Base-by-base conservation (phyloP, 2,329 filamentous ascomycete genomes). In the Aspergillus bombycis region DNA sequence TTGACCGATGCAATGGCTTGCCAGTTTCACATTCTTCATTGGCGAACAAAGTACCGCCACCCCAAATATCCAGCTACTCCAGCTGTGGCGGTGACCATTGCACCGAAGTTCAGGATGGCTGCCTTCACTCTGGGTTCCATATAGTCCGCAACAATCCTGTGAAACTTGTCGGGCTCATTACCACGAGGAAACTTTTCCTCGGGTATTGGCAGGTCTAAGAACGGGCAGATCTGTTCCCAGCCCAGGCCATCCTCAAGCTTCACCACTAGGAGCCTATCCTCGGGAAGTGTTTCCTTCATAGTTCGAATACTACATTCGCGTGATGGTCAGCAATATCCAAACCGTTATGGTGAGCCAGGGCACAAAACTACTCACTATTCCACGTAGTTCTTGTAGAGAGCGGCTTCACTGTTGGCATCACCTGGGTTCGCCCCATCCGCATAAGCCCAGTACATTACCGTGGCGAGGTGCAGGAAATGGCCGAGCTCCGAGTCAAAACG, bases 171-270 rank as follows among this genome's bases (percentile, higher is more conserved):
- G 0, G 65, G 69, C 28, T 71, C 66, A 45, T 72, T 68, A 0
- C 66, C 65, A 14, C 58, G 65, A 14, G 71, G 71, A 48, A 72
- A 72, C 4, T 61, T 34, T 30, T 65, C 60, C 4, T 69, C 52
- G 6, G 71, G 71, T 50, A 70, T 60, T 2, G 69, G 66, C 2
- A 69, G 19, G 0, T 26, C 67, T 1, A 72, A 38, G 56, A 70
- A 72, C 3, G 70, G 69, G n/a, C 71, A 72, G 23, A 72, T 70
- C 1, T 64, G 53, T 9, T 71, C 66, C 71, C 70, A 72, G 14
- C 65, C 70, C 10, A 71, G 57, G 16, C 65, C 70, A 11, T 72
- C 66, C 23, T 72, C 69, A 4, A 72, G 64, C 26, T 62, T 55
- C 53, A 72, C 64, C 0, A 68, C 57, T 19, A 65, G 65, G 0